A percentile compares a stretch with the other conserved stretches of the same genome.
Evolutionary conservation across 768 basidiomycete species (phyloP).

Genomic region (Rhodotorula kratochvilovae): DNA sequence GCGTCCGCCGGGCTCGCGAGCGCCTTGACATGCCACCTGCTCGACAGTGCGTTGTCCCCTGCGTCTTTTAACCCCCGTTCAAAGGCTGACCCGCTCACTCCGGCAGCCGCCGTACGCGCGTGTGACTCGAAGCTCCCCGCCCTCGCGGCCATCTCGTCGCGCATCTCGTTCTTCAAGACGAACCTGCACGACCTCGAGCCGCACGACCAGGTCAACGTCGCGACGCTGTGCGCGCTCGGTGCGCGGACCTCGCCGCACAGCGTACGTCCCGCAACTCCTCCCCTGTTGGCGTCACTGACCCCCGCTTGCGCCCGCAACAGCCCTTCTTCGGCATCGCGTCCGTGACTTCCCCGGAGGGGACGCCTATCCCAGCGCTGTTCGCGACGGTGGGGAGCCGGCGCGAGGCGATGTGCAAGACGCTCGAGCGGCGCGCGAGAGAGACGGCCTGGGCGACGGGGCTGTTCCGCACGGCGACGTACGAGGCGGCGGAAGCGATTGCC

Average conservation of each 20-base stretch:
- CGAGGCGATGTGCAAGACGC: not conserved
- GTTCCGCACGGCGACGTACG: not conserved
- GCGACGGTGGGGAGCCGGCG: not conserved
- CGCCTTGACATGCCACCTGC: slow-evolving; percentile 13
- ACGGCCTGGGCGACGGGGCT: slow-evolving; percentile 15
- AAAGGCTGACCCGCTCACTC: not conserved
- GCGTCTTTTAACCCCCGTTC: not conserved
- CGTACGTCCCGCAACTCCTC: not conserved
- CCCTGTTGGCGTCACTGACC: not conserved
- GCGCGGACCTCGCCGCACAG: not conserved
- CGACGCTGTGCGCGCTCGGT: slow-evolving; percentile 13
- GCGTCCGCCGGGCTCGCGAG: not conserved
- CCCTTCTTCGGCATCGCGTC: slow-evolving; percentile 10
- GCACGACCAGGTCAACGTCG: slow-evolving; percentile 14
- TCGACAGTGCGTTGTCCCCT: slow-evolving; percentile 12
- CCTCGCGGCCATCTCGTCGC: slow-evolving; percentile 5
- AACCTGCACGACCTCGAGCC: slow-evolving; percentile 11
- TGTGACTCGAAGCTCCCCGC: slow-evolving; percentile 21
- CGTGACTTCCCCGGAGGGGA: not conserved
- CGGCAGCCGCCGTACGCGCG: not conserved
- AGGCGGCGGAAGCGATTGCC: slow-evolving; percentile 12
- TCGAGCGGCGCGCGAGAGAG: slow-evolving; percentile 9
- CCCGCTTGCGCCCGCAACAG: not conserved
- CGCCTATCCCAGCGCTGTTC: slow-evolving; percentile 5
- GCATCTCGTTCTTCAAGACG: slow-evolving; percentile 7